Evolutionary conservation across 2,329 filamentous ascomycete genomes (phyloP), one percentile per base, ranked within the genome.

Genomic region (Beauveria sp.): DNA sequence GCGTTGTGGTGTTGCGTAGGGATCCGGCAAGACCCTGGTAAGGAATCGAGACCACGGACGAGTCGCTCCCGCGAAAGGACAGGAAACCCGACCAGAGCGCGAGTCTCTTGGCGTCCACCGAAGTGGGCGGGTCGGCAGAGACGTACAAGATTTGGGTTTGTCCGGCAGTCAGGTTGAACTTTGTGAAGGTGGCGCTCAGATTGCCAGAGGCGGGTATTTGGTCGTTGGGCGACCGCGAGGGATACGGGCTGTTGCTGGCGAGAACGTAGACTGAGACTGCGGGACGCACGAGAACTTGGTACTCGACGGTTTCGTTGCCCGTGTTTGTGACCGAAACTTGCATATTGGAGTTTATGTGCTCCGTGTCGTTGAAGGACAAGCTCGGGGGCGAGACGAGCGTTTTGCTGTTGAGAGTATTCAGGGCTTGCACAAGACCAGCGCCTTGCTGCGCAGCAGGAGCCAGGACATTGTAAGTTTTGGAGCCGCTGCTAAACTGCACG

Each of bases 381-480:
- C 76, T 80, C 43, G 78, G 78, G 34, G 74, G 75, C 67, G 77
- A 78, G 34, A 85, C 72, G 40, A 79, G 66, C 2, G 77, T 79
- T 1, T 73, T 79, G 24, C 77, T 72, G 64, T 79, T 76, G 24
- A 81, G 77, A 12, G 80, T 79, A 51, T 82, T 78, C 66, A 78
- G 79, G 3, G 80, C 82, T 64, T 84, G 78, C 48, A 85, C 72
- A 26, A 84, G 70, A 30, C 83, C 82, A 48, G 71, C 77, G 44
- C 82, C 82, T 65, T 83, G 79, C 67, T 88, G 85, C 3, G 80
- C 71, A 14, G 84, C 80, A 0, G 85, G 83, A 0, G 82, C 80
- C 0, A 83, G 72, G 43, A 75, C 69, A 2, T 72, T 63, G 37
- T 68, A 73, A 4, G 75, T 73, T 1, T 63, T 64, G 1, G 61